Percentiles rank a stretch among this genome's conserved stretches.
Conservation (phyloP, 2,329 filamentous ascomycete species). For the Paramyrothecium sp. region DNA sequence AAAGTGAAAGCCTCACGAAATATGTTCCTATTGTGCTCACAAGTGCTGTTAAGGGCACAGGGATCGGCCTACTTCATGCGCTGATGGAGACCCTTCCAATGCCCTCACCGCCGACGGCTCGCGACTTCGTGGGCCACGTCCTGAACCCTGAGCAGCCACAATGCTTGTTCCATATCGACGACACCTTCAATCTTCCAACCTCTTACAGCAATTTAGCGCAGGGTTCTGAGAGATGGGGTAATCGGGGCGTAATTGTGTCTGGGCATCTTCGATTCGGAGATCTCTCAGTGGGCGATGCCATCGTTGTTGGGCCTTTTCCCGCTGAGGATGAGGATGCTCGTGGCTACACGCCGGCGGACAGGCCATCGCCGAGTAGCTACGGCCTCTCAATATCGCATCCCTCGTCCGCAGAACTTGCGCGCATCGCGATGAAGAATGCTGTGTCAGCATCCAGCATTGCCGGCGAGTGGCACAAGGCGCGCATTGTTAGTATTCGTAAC, state of each 20-base stretch:
- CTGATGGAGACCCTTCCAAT: conserved; percentile 75
- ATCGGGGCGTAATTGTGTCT: conserved; percentile 72
- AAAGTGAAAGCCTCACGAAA: conserved; percentile 38
- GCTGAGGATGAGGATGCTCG: conserved; percentile 48
- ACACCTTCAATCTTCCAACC: conserved; percentile 75
- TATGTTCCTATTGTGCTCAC: conserved; percentile 84
- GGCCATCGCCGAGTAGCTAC: conserved; percentile 44
- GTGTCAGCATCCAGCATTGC: conserved; percentile 50
- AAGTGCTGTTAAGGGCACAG: conserved; percentile 80
- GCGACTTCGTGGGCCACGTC: conserved; percentile 52
- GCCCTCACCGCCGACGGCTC: conserved; percentile 51
- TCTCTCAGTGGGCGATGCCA: conserved; percentile 72
- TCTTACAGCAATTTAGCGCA: conserved; percentile 41
- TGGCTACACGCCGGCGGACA: conserved; percentile 40
- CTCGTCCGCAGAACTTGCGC: conserved; percentile 51
- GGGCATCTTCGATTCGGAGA: conserved; percentile 80
- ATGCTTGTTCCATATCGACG: conserved; percentile 84
- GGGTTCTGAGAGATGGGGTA: conserved; percentile 16
- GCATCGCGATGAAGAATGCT: conserved; percentile 51
- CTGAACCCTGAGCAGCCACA: conserved; percentile 59
- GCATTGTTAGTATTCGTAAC: conserved; percentile 83
- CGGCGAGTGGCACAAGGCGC: conserved; percentile 77
- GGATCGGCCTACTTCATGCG: conserved; percentile 79
- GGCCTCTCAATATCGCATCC: conserved; percentile 53
- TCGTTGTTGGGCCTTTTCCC: conserved; percentile 78